Evolutionary conservation across 768 basidiomycete species (phyloP).

Genomic region (Rossbeevera mucosa): DNA sequence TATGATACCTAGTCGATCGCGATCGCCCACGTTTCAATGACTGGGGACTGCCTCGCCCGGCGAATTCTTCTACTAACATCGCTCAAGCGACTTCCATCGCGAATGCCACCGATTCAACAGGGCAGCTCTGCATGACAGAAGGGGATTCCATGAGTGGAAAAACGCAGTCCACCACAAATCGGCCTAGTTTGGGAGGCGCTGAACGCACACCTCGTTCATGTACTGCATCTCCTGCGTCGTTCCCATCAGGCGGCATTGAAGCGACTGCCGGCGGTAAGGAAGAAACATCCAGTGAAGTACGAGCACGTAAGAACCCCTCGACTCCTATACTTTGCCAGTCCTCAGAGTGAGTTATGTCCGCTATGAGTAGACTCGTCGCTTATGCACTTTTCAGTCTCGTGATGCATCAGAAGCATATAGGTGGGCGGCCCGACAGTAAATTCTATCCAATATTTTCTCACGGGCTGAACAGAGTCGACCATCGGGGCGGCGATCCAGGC

Average conservation of each 20-base stretch:
- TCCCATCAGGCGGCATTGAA: background rate
- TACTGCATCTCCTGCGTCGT: no score
- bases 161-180: background rate
- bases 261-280: background rate
- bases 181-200: background rate
- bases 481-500: background rate
- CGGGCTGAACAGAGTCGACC: background rate
- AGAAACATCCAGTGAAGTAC: background rate
- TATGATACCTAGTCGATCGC: slow-evolving; percentile 52
- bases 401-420: slow-evolving; percentile 36
- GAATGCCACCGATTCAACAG: background rate
- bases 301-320: background rate
- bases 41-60: slow-evolving; percentile 45
- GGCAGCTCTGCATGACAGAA: background rate
- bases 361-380: background rate
- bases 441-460: background rate
- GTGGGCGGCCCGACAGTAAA: slow-evolving; percentile 25
- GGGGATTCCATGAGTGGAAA: background rate
- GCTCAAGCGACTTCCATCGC: background rate
- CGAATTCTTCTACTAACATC: background rate
- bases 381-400: slow-evolving; percentile 9
- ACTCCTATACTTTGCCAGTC: background rate
- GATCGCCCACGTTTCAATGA: slow-evolving; percentile 32
- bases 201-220: no score
- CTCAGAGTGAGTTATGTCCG: background rate